phyloP scores from a whole-genome alignment of 495 filamentous ascomycete species.

The Talaromyces adpressus region DNA sequence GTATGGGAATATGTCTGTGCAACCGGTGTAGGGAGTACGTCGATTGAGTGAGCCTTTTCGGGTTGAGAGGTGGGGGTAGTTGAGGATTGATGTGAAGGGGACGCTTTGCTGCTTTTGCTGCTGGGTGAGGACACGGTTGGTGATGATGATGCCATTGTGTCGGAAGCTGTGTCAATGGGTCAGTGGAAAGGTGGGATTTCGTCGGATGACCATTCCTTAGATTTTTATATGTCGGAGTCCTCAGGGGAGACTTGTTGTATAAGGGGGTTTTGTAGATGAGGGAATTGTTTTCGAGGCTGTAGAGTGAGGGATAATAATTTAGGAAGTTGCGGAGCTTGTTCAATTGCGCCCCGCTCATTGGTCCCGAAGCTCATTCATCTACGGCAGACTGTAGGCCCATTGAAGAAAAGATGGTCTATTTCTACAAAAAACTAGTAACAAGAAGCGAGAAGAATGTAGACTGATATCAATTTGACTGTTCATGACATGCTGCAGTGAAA shows the following conservation, averaged over 20 bases:
- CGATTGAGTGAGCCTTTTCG: constrained; percentile 16
- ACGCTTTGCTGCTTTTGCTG: background rate
- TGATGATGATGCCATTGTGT: background rate
- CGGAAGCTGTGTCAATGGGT: background rate
- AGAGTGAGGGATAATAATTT: background rate
- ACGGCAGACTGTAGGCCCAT: background rate
- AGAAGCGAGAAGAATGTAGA: background rate
- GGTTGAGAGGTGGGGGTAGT: background rate
- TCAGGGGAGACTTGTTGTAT: background rate
- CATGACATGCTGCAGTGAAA: background rate
- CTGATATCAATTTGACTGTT: background rate
- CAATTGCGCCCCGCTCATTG: background rate
- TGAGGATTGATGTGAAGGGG: background rate
- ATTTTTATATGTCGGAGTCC: background rate
- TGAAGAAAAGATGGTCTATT: background rate
- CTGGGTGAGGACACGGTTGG: background rate
- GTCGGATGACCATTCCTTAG: background rate
- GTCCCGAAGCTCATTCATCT: background rate
- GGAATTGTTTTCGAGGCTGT: background rate
- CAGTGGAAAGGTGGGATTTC: background rate
- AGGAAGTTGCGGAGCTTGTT: background rate
- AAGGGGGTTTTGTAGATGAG: background rate
- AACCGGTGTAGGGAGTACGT: constrained; percentile 40
- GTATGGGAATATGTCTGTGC: constrained; percentile 49
- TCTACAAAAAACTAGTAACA: background rate